These are phyloP conservation scores for Pichia pseudocactophila DNA, from an alignment of 805 yeast species.

Conservation along the genomic window DNA sequence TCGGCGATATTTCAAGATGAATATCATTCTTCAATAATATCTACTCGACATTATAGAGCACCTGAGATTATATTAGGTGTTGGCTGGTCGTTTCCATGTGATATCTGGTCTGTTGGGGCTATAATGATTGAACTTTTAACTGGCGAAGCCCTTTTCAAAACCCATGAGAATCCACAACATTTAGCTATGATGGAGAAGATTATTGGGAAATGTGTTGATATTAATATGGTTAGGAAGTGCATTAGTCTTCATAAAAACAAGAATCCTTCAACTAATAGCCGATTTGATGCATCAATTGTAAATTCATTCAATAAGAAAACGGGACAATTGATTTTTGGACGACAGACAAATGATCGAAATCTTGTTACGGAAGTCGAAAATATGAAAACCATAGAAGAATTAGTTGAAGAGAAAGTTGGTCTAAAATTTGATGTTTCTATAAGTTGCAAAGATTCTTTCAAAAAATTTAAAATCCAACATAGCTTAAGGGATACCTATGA, in stretches of 20 bases:
- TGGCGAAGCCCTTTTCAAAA: slow-evolving; percentile 90
- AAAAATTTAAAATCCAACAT: slow-evolving; percentile 16
- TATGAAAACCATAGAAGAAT: slow-evolving; percentile 20
- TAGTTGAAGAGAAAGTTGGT: slow-evolving; percentile 26
- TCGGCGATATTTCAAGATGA: slow-evolving; percentile 91
- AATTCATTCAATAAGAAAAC: slow-evolving; percentile 25
- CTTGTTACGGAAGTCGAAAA: slow-evolving; percentile 31
- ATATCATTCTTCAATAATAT: slow-evolving; percentile 83
- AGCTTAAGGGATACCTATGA: slow-evolving; percentile 56
- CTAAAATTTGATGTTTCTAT: slow-evolving; percentile 18
- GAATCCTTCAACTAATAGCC: slow-evolving; percentile 3
- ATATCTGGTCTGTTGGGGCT: slow-evolving; percentile 95
- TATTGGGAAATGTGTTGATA: slow-evolving; percentile 44
- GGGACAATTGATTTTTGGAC: slow-evolving; percentile 29
- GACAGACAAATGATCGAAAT: slow-evolving; percentile 26
- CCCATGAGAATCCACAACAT: slow-evolving; percentile 92
- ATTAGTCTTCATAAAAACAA: slow-evolving; percentile 16
- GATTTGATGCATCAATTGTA: slow-evolving; percentile 19
- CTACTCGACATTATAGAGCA: slow-evolving; percentile 94
- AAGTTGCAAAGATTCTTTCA: slow-evolving; percentile 20
- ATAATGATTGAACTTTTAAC: slow-evolving; percentile 83
- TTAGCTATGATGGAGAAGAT: slow-evolving; percentile 89
- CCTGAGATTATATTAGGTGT: slow-evolving; percentile 90
- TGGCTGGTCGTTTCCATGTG: slow-evolving; percentile 98
- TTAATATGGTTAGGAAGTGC: slow-evolving; percentile 26